Percentiles rank a stretch among this genome's conserved stretches.
Evolutionary conservation across 202 grass and related monocot species (phyloP).

Genomic region (Panicum virgatum): DNA sequence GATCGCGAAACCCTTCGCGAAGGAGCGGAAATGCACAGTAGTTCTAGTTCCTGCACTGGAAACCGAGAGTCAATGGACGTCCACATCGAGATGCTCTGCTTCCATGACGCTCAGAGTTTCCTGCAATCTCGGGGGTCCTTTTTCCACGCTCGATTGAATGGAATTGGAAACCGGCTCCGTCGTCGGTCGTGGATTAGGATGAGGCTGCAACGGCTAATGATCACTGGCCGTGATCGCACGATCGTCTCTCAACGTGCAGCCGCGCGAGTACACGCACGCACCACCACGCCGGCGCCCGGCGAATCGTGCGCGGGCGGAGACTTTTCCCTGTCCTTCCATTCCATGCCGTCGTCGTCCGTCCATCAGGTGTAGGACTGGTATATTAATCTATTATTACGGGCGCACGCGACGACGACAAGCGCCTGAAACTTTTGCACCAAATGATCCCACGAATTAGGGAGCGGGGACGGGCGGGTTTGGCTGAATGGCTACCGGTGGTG

Average conservation of each 20-base stretch:
- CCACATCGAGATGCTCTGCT: background rate
- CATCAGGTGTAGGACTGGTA: background rate
- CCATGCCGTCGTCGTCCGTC: background rate
- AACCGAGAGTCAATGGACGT: background rate
- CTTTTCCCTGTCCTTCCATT: background rate
- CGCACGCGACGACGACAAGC: background rate
- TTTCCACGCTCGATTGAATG: background rate
- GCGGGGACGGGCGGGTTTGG: background rate
- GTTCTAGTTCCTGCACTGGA: background rate
- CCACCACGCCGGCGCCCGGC: background rate
- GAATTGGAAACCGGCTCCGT: background rate
- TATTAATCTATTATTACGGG: background rate
- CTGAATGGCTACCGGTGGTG: background rate
- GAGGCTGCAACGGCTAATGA: background rate
- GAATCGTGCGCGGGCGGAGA: background rate
- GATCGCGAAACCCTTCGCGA: no score
- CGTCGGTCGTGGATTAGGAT: background rate
- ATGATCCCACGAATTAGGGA: background rate
- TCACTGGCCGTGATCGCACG: background rate
- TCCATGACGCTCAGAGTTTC: background rate
- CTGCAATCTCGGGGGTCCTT: background rate
- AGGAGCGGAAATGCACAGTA: background rate
- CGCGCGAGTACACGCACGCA: background rate
- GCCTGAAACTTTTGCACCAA: background rate
- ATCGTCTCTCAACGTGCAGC: background rate